A percentile compares a stretch with the other conserved stretches of the same genome.
These are phyloP conservation scores for Ogataea zsoltii DNA, from an alignment of 805 yeast species.

Conservation along the genomic window DNA sequence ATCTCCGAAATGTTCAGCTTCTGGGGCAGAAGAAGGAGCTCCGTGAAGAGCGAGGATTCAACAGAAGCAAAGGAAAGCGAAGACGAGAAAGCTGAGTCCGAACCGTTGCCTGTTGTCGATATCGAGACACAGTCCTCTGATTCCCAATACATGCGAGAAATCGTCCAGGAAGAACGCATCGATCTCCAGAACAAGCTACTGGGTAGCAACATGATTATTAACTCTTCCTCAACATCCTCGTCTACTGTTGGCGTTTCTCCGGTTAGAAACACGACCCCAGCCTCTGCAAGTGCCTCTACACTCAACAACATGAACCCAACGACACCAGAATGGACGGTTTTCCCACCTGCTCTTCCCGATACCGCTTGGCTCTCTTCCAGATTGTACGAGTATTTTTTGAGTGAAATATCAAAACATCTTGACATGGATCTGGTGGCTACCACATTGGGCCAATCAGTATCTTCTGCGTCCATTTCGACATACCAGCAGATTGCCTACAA, in stretches of 20 bases:
- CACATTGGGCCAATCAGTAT: constrained; percentile 13
- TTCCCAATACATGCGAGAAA: constrained; percentile 5
- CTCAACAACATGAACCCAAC: constrained; percentile 1
- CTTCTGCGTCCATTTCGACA: constrained; percentile 14
- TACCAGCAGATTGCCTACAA: constrained; percentile 16
- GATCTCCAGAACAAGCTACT: constrained; percentile 16
- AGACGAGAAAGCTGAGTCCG: not conserved
- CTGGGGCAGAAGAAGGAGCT: constrained; percentile 11
- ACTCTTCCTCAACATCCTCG: constrained; percentile 13
- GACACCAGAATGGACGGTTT: constrained; percentile 4
- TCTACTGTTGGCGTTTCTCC: constrained; percentile 11
- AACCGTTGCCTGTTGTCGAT: not conserved
- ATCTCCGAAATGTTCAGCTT: constrained; percentile 14
- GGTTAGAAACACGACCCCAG: not conserved
- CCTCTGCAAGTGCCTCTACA: not conserved
- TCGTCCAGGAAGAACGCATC: constrained; percentile 14
- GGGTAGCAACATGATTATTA: constrained; percentile 3
- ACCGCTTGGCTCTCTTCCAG: constrained; percentile 10
- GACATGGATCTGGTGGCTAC: constrained; percentile 14
- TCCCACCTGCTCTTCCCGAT: constrained; percentile 4
- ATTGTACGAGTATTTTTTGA: constrained; percentile 12
- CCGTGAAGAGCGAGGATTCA: not conserved
- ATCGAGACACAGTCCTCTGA: constrained; percentile 2
- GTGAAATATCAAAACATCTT: constrained; percentile 10
- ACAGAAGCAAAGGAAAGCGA: not conserved